Base-by-base conservation (phyloP, 2,329 filamentous ascomycete genomes). In the Stromatinia cepivora region DNA sequence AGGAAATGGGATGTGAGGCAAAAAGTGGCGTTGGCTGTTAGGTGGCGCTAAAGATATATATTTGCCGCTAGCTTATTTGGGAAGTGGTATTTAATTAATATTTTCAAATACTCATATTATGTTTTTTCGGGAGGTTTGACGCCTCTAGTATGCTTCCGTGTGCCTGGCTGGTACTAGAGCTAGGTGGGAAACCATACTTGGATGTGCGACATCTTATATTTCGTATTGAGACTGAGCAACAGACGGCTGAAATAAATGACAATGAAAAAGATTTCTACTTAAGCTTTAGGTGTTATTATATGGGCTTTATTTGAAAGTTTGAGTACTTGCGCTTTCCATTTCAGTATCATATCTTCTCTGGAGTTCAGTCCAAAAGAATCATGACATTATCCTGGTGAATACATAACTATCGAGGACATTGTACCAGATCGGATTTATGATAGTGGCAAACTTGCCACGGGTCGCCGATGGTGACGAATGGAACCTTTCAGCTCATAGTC, bases 41-140 rank as follows among this genome's bases (percentile, higher is more conserved):
- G 28, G 39, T 61, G 25, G 17, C 42, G 57, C 57, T 59, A 59
- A 45, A 59, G 7, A 45, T 59, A 17, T 59, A 45, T n/a, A 17
- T 28, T 17, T 17, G 28, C n/a, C 57, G 36, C 39, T 61, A 61
- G 57, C 57, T 61, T 45, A 13, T 28, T 61, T 31, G 17, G 39
- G 57, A 22, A 61, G 20, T 46, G 39, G 28, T 45, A 31, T 31
- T 20, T 22, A 9, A 31, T 59, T 28, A 28, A 31, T 22, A 4
- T 15, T 31, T 61, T 22, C 17, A 28, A 31, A 34, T 28, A 61
- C 17, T 61, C 20, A 15, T 22, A 46, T 13, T 20, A 31, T 28
- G 31, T 46, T 61, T 28, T 28, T 17, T n/a, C 8, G 25, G 39
- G 22, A 45, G 42, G 10, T 15, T 59, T 46, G 25, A 34, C 22